Base-by-base conservation (phyloP, 495 filamentous ascomycete genomes). In the Cercophora sp. region DNA sequence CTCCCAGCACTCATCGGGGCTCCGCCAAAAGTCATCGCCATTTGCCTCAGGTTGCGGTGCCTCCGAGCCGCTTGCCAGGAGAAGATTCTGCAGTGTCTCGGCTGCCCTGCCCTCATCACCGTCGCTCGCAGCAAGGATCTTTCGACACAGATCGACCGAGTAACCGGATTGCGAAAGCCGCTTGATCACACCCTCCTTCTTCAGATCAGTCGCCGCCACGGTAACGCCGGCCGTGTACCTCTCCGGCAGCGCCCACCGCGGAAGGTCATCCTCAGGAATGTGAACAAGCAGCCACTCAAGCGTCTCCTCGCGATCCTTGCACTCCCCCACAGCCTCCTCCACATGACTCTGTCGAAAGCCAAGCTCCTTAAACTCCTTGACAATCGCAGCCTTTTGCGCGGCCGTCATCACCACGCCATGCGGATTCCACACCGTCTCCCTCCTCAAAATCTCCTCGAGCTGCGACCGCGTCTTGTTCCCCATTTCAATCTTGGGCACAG, bases 191-290 rank as follows among this genome's bases (percentile, higher is more conserved):
- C 77, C 85, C 61, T 96, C 91, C 58, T 78, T 81, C 57, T 82
- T 84, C 39, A 96, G 63, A 69, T 96, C 86, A 6, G 81, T 84
- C 34, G 85, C 84, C 1, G 83, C 90, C 52, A 97, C 83, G 39
- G 83, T 88, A 42, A 97, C 82, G 13, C 93, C 93, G 8, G 90
- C 91, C 1, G 83, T 81, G 61, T 98, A 98, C 35, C 81, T 83
- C 68, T 93, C 92, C 3, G 94, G 94, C 20, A 98, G 73, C 64
- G 87, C 86, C 89, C 91, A 96, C 15, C 77, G 66, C 0, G 93
- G 93, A 2, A 96, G 70, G 65, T 98, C 93, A 65, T 97, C 94
- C 67, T 98, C 93, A 2, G 93, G 94, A 16, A 98, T 88, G 68
- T 98, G 91, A 25, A 97, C 87, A 18, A 98, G 76, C 16, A 98